Base-by-base conservation (phyloP, 345 rosid genomes). In the Kandelia obovata region DNA sequence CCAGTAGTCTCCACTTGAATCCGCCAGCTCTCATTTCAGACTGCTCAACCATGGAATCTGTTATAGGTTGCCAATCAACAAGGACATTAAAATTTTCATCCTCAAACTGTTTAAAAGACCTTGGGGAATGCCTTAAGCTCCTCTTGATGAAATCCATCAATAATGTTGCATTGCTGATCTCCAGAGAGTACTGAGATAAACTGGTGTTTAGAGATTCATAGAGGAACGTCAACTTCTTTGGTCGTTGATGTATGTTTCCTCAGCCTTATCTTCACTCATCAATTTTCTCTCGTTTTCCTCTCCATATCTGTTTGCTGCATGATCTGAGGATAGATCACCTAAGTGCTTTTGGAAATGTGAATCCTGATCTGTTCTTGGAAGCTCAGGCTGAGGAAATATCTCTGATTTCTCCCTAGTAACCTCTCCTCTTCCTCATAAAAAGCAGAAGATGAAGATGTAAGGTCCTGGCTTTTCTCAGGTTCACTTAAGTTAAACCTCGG, bases 1-100 rank as follows among this genome's bases (percentile, higher is more conserved):
- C 80, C 80, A 77, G 62, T 77, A 77, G 43, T 77, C 69, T 71
- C 73, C 80, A 28, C 76, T 32, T 62, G 70, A 67, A 76, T 67
- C 37, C 69, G 69, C 80, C 80, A 0, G 80, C 80, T 2, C 63
- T 32, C 65, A 63, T 76, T 58, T 71, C 80, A 46, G 72, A 75
- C 65, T 23, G 71, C 35, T 35, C 57, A 17, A 71, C 72, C 63
- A 72, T 8, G 21, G 19, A 27, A 31, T 67, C 62, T 1, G 65
- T 62, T 37, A 71, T 76, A 37, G 61, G 72, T 16, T 67, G 71
- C 30, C 80, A 75, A 52, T 76, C 71, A 6, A 76, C 61, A 26
- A 21, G 62, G 51, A 76, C 69, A 20, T 62, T n/a, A 51, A 56
- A 11, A 17, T 62, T 55, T 57, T 20, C 67, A 47, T 35, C 27